Evolutionary conservation across 2,329 filamentous ascomycete genomes (phyloP), one percentile per base, ranked within the genome.

Genomic region (Didymella glomerata): DNA sequence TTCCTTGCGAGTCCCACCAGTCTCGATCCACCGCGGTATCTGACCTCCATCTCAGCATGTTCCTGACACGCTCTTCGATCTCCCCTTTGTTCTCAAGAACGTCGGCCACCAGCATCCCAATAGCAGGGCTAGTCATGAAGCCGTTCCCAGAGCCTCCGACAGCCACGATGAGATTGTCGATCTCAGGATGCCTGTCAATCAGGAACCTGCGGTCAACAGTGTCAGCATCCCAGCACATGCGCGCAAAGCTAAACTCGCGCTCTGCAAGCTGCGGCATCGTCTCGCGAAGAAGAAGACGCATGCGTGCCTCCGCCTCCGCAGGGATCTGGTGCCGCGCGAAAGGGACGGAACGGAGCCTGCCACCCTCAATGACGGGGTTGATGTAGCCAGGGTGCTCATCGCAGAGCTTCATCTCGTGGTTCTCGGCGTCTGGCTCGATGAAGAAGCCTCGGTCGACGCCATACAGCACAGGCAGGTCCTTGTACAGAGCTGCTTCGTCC

Each of bases 321-420:
- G 83, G 84, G 41, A 83, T 79, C 48, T 82, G 78, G 22, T 80
- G 72, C 42, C 72, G 77, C 1, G 77, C 72, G 53, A 83, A 80
- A 0, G 80, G 79, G 0, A 78, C 59, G 7, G 78, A 81, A 20
- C 68, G 66, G 30, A 67, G 63, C 24, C 75, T 68, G 8, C 71
- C 75, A 27, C 74, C 67, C 16, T 48, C 40, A 6, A 59, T 54
- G 10, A 80, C 62, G 42, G 79, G 81, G 57, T 85, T 85, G 54
- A 80, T 82, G 61, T 86, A 86, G 3, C 84, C 84, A 0, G 84
- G 84, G 57, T 86, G 84, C 63, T 86, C 83, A 61, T 86, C 84
- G 67, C 85, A 82, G 47, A 84, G 76, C 63, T 83, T 83, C 16
- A 83, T 71, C 57, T 83, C 77, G 42, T 77, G 74, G 2, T 73